Evolutionary conservation across 1,284 basidiomycete genomes (phyloP).

Genomic region (Pterula multifida): DNA sequence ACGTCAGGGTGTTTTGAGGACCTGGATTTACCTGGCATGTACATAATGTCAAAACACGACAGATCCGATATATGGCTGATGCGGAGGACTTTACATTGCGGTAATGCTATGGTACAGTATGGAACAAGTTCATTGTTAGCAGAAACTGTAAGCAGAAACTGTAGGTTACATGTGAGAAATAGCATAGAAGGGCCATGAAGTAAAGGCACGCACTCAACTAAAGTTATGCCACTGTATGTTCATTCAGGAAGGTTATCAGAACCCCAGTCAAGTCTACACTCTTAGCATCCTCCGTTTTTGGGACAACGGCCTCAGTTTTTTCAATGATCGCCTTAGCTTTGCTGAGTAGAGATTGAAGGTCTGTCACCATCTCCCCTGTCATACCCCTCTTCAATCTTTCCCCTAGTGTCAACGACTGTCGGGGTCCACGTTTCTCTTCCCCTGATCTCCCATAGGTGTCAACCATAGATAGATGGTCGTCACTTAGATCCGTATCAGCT

Average conservation of each 20-base stretch:
- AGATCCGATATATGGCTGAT: too few species aligned
- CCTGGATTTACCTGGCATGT: too few species aligned
- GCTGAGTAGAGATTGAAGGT: conserved; percentile 53
- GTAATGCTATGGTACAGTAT: too few species aligned
- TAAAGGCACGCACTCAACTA: too few species aligned
- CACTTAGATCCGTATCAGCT: conserved; percentile 27
- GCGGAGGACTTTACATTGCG: too few species aligned
- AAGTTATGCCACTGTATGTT: background rate
- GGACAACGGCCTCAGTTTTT: conserved; percentile 35
- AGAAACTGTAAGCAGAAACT: too few species aligned
- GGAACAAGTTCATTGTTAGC: too few species aligned
- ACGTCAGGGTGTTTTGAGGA: too few species aligned
- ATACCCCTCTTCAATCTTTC: conserved; percentile 59
- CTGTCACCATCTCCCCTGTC: conserved; percentile 67
- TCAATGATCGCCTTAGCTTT: conserved; percentile 49
- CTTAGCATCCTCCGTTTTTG: conserved; percentile 15
- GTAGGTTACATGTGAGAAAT: background rate
- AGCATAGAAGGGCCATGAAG: too few species aligned
- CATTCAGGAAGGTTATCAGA: background rate
- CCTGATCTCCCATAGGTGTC: conserved; percentile 17
- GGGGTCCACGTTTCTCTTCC: conserved; percentile 32
- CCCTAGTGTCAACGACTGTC: conserved; percentile 40
- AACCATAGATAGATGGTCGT: conserved; percentile 28
- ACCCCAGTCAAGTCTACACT: conserved; percentile 7
- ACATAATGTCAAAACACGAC: too few species aligned